Percentiles rank a stretch among this genome's conserved stretches.
These are phyloP conservation scores for Theileria annulata DNA, from an alignment of 169 alveolate genomes.

Conservation along the genomic window DNA sequence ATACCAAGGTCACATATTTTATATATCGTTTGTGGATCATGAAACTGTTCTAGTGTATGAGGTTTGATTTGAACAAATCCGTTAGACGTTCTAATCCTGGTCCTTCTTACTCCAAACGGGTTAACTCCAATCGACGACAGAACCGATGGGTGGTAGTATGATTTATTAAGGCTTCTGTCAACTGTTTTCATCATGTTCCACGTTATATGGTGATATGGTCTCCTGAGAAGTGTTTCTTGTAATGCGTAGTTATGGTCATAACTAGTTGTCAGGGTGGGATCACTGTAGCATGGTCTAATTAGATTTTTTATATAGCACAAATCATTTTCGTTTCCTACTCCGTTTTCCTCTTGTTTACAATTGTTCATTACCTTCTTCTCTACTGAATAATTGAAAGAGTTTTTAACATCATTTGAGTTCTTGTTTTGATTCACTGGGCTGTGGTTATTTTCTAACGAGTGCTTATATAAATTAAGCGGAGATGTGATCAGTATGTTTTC, in stretches of 20 bases:
- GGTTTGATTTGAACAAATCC: constrained; percentile 72
- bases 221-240: constrained; percentile 68
- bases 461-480: constrained; percentile 24
- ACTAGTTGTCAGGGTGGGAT: constrained; percentile 71
- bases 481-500: constrained; percentile 91
- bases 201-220: constrained; percentile 70
- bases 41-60: constrained; percentile 67
- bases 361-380: neutral
- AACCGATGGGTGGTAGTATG: constrained; percentile 52
- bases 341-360: neutral
- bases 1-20: constrained; percentile 91
- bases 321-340: constrained; percentile 14
- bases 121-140: constrained; percentile 13
- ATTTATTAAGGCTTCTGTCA: neutral
- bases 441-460: neutral
- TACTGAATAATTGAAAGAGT: neutral
- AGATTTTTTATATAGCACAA: constrained; percentile 66
- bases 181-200: constrained; percentile 29
- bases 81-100: constrained; percentile 63
- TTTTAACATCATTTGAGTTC: neutral
- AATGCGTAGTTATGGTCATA: constrained; percentile 70
- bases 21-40: constrained; percentile 76
- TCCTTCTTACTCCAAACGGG: neutral
- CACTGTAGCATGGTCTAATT: constrained; percentile 70
- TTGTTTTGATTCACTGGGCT: neutral